Evolutionary conservation across 2,329 filamentous ascomycete species (phyloP), one percentile per base, ranked within the genome.

Genomic region (Apiospora aurea): DNA sequence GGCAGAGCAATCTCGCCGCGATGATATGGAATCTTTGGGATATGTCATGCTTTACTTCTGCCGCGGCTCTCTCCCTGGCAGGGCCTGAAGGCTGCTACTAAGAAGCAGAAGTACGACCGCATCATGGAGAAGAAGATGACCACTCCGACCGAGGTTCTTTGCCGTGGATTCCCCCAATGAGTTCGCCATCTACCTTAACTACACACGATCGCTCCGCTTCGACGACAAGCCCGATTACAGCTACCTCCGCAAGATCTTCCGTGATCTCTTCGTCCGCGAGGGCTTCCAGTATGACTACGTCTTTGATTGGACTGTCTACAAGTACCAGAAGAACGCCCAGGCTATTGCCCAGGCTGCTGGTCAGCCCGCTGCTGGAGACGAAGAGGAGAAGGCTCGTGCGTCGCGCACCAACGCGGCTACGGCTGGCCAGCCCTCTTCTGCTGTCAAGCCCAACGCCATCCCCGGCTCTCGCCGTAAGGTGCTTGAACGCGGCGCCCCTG

Each of bases 111-210:
- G 88, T 98, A 99, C 82, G 96, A 99, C 86, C 92, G 96, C 76
- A 99, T 99, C 87, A 98, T 98, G 96, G 96, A 99, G 90, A 99
- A 99, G 92, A 99, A 99, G 94, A 98, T 98, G 96, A 99, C 96
- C 18, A 99, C 96, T 3, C 95, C 96, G 11, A 98, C 96, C 78
- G 96, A 99, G 86, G 95, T 98, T 68, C 94, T 99, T 69, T 99
- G 96, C 92, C 95, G 96, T 83, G 96, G 96, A 77, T 98, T 99
- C 88, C 96, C 96, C 96, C 79, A 98, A 98, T 84, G 96, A 99
- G 87, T 99, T 99, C 79, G 95, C 96, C 87, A 98, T 98, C 84
- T 99, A 99, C 85, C 90, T 99, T 75, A 98, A 98, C 92, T 98
- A 99, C 89, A 98, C 96, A 70, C 94, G 96, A 74, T 98, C 95